phyloP scores from a whole-genome alignment of 2,329 filamentous ascomycete species.

The Daldinia eschscholtzii region DNA sequence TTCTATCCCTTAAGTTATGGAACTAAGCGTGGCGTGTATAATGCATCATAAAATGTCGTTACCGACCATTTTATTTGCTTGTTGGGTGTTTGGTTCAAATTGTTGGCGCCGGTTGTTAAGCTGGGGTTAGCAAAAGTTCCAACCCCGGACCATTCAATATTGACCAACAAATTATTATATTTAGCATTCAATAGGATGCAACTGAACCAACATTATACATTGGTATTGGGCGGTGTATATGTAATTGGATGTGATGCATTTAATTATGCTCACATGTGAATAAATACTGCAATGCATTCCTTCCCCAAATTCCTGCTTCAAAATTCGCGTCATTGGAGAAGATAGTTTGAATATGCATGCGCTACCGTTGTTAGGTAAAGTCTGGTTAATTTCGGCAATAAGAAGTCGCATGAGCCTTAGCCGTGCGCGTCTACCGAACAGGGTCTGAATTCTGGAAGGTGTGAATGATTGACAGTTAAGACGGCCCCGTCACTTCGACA shows the following conservation, averaged over 20 bases:
- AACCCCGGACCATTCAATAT: background rate
- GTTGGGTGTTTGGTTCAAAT: background rate
- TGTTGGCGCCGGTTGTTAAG: background rate
- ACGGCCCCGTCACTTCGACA: too few species aligned
- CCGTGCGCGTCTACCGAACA: background rate
- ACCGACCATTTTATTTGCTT: background rate
- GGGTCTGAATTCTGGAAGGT: constrained; percentile 4
- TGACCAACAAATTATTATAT: too few species aligned
- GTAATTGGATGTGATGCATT: too few species aligned
- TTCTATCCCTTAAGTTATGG: background rate
- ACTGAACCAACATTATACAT: too few species aligned
- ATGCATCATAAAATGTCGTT: background rate
- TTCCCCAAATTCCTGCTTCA: background rate
- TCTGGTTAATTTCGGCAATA: background rate
- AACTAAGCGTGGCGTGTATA: background rate
- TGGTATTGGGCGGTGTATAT: too few species aligned
- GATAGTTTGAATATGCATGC: background rate
- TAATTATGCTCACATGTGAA: too few species aligned
- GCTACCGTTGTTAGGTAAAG: background rate
- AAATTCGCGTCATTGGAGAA: background rate
- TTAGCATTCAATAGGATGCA: too few species aligned
- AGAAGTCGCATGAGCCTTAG: background rate
- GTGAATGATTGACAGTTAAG: background rate
- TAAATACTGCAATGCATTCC: background rate
- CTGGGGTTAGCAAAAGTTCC: background rate